These are phyloP conservation scores for Themeda triandra DNA, from an alignment of 176 grass and related monocot genomes.

Conservation along the genomic window DNA sequence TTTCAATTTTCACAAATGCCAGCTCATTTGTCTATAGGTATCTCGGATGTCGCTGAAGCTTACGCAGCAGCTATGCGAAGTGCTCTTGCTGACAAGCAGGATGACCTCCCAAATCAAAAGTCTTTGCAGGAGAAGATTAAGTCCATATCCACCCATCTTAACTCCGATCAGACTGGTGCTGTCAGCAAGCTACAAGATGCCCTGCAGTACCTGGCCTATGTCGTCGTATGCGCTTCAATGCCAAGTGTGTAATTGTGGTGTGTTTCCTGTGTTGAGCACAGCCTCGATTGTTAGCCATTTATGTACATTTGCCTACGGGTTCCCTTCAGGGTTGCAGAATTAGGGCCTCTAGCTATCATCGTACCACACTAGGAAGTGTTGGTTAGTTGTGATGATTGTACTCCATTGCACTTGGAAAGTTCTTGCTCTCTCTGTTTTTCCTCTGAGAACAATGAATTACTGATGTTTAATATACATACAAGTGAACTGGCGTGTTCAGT, in stretches of 20 bases:
- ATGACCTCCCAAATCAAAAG: conserved; percentile 34
- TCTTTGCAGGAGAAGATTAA: conserved; percentile 67
- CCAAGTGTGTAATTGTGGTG: conserved; percentile 48
- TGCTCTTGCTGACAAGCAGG: conserved; percentile 43
- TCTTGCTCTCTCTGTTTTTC: conserved; percentile 48
- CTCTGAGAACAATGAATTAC: conserved; percentile 43
- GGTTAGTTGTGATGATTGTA: conserved; percentile 15
- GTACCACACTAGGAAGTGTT: neutral
- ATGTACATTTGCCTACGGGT: conserved; percentile 38
- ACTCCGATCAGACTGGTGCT: conserved; percentile 59
- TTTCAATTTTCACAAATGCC: conserved; percentile 1
- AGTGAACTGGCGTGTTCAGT: neutral
- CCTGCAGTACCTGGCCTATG: conserved; percentile 69
- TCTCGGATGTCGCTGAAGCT: conserved; percentile 84
- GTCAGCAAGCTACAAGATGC: conserved; percentile 80
- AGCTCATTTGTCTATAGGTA: conserved; percentile 48
- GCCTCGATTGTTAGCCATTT: conserved; percentile 10
- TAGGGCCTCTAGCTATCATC: conserved; percentile 30
- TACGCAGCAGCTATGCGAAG: conserved; percentile 55
- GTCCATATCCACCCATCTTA: conserved; percentile 64
- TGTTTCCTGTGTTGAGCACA: neutral
- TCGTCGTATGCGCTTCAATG: conserved; percentile 84
- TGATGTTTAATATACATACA: conserved; percentile 25
- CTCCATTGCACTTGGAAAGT: conserved; percentile 15
- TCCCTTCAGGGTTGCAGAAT: conserved; percentile 23